Percentiles rank a stretch among this genome's conserved stretches.
Evolutionary conservation across 352 stramenopile genomes (phyloP).

Genomic region (Elongisporangium prolatum): DNA sequence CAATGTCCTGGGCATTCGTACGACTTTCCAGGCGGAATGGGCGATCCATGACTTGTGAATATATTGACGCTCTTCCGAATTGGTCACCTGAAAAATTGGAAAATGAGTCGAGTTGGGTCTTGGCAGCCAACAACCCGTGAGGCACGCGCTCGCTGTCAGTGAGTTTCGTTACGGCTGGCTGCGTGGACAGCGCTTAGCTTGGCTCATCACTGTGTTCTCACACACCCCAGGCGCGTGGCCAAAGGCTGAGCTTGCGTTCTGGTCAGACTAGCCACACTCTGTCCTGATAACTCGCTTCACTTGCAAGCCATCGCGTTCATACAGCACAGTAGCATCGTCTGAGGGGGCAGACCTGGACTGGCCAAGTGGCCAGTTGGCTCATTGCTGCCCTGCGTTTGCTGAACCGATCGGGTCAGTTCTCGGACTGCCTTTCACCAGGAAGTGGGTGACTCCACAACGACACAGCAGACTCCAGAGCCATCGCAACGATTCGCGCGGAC

Average conservation of each 20-base stretch:
- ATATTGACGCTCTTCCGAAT: neutral
- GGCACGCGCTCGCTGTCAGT: neutral
- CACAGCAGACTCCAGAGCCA: neutral
- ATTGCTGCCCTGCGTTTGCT: neutral
- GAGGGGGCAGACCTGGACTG: neutral
- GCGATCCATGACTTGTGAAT: neutral
- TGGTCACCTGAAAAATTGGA: neutral
- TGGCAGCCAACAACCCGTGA: neutral
- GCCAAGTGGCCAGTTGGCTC: neutral
- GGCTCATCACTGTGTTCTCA: neutral
- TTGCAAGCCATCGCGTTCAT: neutral
- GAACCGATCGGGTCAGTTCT: neutral
- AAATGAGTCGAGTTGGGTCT: neutral
- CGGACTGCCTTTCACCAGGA: neutral
- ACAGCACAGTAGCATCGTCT: neutral
- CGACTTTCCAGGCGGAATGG: neutral
- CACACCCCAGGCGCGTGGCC: neutral
- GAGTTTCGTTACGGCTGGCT: neutral
- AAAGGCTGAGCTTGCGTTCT: neutral
- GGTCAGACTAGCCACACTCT: neutral
- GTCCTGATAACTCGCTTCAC: neutral
- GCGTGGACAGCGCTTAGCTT: neutral
- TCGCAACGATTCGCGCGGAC: neutral
- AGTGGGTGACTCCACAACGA: neutral
- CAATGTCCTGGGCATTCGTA: neutral